phyloP scores from a whole-genome alignment of 1,139 yeast species.

The Candida pseudoviswanathii region DNA sequence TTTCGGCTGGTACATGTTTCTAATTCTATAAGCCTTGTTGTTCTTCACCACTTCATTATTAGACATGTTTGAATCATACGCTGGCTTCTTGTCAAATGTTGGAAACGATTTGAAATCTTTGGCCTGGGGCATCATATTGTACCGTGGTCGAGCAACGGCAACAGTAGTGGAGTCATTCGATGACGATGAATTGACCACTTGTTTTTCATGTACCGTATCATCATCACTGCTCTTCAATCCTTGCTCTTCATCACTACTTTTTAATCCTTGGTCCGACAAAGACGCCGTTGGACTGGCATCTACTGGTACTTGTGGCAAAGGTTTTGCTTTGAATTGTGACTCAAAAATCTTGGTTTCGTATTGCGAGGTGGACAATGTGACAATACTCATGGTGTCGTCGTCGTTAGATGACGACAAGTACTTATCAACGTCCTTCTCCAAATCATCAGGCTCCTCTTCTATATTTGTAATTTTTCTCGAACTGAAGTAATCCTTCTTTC shows the following conservation, averaged over 20 bases:
- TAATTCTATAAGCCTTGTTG: slow-evolving; percentile 36
- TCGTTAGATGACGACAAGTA: slow-evolving; percentile 8
- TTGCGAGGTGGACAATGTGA: slow-evolving; percentile 53
- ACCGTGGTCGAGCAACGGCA: slow-evolving; percentile 3
- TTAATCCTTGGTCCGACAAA: background rate
- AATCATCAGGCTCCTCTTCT: background rate
- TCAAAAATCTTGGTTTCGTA: slow-evolving; percentile 57
- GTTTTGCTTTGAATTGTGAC: slow-evolving; percentile 45
- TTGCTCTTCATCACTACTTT: background rate
- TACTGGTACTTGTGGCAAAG: slow-evolving; percentile 30
- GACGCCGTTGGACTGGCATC: slow-evolving; percentile 9
- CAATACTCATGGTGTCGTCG: slow-evolving; percentile 39
- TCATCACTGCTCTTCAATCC: slow-evolving; percentile 1
- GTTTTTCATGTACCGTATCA: slow-evolving; percentile 7
- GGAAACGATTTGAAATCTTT: slow-evolving; percentile 14
- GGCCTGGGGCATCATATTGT: slow-evolving; percentile 13
- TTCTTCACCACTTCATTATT: slow-evolving; percentile 30
- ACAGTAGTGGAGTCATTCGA: slow-evolving; percentile 6
- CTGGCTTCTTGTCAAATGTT: slow-evolving; percentile 12
- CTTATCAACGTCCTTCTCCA: slow-evolving; percentile 4
- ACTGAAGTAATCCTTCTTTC: background rate
- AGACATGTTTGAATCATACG: slow-evolving; percentile 9
- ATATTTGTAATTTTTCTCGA: background rate
- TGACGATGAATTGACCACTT: background rate
- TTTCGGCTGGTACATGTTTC: slow-evolving; percentile 42